Percentiles rank a stretch among this genome's conserved stretches.
phyloP scores from a whole-genome alignment of 2,329 filamentous ascomycete species.

The Scedosporium boydii region DNA sequence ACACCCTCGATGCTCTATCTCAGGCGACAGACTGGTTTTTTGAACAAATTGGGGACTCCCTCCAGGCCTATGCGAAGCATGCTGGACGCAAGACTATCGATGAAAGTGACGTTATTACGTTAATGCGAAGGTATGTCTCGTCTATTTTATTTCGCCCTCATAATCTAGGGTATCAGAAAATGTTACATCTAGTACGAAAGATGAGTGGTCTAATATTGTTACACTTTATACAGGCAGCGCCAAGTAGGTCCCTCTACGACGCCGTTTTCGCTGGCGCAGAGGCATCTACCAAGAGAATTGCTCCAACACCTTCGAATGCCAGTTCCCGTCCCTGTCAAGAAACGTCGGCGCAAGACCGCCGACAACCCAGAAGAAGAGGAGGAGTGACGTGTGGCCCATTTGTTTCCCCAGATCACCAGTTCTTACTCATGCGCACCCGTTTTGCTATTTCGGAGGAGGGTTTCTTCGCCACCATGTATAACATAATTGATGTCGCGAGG shows the following conservation, averaged over 20 bases:
- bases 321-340: slow-evolving; percentile 41
- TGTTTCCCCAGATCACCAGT: slow-evolving; percentile 46
- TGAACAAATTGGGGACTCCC: slow-evolving; percentile 73
- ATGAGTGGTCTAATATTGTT: slow-evolving; percentile 16
- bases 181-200: slow-evolving; percentile 2
- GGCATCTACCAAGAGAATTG: slow-evolving; percentile 71
- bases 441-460: slow-evolving; percentile 63
- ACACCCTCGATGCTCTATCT: slow-evolving; percentile 64
- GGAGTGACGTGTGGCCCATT: background rate
- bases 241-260: slow-evolving; percentile 63
- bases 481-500: slow-evolving; percentile 82
- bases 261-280: slow-evolving; percentile 76
- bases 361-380: slow-evolving; percentile 20
- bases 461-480: slow-evolving; percentile 91
- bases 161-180: slow-evolving; percentile 13
- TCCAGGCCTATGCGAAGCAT: slow-evolving; percentile 71
- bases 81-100: slow-evolving; percentile 78
- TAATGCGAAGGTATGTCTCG: slow-evolving; percentile 68
- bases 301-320: slow-evolving; percentile 73
- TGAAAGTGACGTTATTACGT: slow-evolving; percentile 68
- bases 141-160: slow-evolving; percentile 11
- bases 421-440: slow-evolving; percentile 66
- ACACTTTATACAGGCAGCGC: slow-evolving; percentile 54
- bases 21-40: slow-evolving; percentile 88
- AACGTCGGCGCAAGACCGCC: slow-evolving; percentile 20